These are phyloP conservation scores for Pythium myriotylum DNA, from an alignment of 352 stramenopile genomes.

Conservation along the genomic window DNA sequence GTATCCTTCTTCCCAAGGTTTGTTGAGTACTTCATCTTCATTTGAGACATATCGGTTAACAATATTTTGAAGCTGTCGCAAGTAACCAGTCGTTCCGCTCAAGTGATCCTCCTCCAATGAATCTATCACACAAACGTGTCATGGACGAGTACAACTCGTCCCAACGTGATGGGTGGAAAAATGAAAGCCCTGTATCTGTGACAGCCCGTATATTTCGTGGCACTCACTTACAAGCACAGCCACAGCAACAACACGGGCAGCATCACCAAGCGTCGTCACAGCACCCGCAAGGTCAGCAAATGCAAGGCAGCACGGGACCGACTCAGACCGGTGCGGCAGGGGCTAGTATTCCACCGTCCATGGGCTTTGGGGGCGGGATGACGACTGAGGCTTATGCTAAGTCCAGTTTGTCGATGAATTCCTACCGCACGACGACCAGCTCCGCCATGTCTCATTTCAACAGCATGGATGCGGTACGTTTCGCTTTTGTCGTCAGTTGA, in stretches of 20 bases:
- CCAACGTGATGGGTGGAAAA: constrained; percentile 31
- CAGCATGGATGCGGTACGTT: constrained; percentile 62
- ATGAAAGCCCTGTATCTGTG: constrained; percentile 32
- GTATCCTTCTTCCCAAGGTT: constrained; percentile 25
- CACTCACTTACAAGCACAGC: constrained; percentile 33
- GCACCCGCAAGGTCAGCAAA: constrained; percentile 23
- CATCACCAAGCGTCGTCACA: constrained; percentile 22
- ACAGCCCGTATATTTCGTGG: constrained; percentile 31
- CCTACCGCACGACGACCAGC: constrained; percentile 52
- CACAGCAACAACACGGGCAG: constrained; percentile 23
- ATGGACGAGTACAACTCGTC: constrained; percentile 28
- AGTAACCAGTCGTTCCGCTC: constrained; percentile 14
- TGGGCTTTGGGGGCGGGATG: constrained; percentile 8
- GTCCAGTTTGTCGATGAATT: constrained; percentile 28
- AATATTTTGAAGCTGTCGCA: neutral
- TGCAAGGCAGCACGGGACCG: constrained; percentile 10
- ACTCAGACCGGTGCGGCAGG: constrained; percentile 17
- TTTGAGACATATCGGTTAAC: no score
- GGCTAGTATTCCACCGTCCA: constrained; percentile 6
- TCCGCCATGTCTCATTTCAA: constrained; percentile 45
- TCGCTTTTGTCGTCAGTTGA: constrained; percentile 1
- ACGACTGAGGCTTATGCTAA: constrained; percentile 41
- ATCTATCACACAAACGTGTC: constrained; percentile 32
- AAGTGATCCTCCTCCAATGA: constrained; percentile 25
- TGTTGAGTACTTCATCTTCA: neutral